These are phyloP conservation scores for Microbotryomycetes sp. DNA, from an alignment of 1,284 basidiomycete species.

Conservation along the genomic window DNA sequence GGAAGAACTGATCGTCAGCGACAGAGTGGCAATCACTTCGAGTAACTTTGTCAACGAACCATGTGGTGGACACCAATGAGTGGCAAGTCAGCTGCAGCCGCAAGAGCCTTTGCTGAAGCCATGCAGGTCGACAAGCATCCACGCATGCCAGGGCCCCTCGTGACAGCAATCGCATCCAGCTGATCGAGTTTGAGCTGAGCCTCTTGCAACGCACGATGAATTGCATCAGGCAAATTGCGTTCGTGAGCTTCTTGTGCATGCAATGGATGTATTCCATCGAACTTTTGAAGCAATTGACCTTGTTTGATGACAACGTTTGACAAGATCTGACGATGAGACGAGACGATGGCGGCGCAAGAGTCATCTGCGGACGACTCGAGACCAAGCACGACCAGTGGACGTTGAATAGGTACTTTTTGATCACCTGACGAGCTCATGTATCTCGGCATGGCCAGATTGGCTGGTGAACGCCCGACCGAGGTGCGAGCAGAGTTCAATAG, in stretches of 20 bases:
- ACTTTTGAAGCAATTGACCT: constrained; percentile 58
- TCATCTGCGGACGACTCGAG: constrained; percentile 79
- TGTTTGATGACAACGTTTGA: constrained; percentile 79
- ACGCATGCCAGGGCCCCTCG: constrained; percentile 78
- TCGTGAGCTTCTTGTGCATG: constrained; percentile 46
- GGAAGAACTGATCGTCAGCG: constrained; percentile 3
- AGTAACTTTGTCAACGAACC: constrained; percentile 49
- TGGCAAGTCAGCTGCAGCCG: constrained; percentile 67
- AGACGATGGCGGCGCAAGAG: constrained; percentile 75
- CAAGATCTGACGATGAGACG: constrained; percentile 57
- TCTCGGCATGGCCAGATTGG: not conserved
- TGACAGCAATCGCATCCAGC: constrained; percentile 82
- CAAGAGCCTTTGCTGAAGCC: constrained; percentile 72
- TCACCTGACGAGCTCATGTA: not conserved
- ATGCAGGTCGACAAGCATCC: constrained; percentile 71
- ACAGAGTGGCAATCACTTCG: constrained; percentile 4
- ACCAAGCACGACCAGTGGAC: constrained; percentile 54
- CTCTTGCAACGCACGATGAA: constrained; percentile 59
- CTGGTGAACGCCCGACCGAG: not conserved
- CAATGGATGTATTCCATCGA: constrained; percentile 77
- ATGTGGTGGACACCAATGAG: constrained; percentile 88
- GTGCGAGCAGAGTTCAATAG: not conserved
- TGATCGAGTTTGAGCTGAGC: constrained; percentile 56
- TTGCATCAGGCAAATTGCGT: constrained; percentile 68
- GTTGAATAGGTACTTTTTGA: not conserved